Base-by-base conservation (phyloP, 2,329 filamentous ascomycete genomes). In the Calonectria multiphialidica region DNA sequence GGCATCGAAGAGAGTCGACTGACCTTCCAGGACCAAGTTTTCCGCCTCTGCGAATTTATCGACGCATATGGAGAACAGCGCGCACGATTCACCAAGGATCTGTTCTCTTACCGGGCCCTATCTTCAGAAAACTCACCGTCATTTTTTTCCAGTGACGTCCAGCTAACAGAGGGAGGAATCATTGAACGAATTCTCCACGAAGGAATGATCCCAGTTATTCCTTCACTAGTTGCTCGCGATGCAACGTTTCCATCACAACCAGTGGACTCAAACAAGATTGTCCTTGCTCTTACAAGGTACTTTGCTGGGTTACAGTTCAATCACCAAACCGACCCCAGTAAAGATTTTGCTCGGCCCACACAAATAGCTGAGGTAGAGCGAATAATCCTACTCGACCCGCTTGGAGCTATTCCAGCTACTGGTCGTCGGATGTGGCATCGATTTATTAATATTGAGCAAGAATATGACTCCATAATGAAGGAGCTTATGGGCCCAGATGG, bases 371-470 rank as follows among this genome's bases (percentile, higher is more conserved):
- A 90, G 0, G 85, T 99, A 7, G 96, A 98, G 80, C 90, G 96
- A 42, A 88, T 99, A 49, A 98, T 99, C 73, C 87, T 99, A 33
- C 88, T 99, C 8, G 97, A 99, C 82, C 92, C 94, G 0, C 85
- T 95, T 0, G 97, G 97, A 3, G 96, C 95, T 0, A 95, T 96
- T 55, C 97, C 97, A 0, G 88, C 94, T 71, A 81, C 88, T 78
- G 82, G 82, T 6, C 81, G 80, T 28, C 80, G 80, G 2, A 78
- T 82, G 23, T 81, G 81, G 37, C 85, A 87, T 67, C 80, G 85
- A 42, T 98, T 98, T 80, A 90, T 99, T 80, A 99, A 99, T 78
- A 88, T 99, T 69, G 94, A 97, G 80, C 95, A 98, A 80, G 96
- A 99, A 81, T 98, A 94, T 76, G 86, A 90, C 1, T 85, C 89